Evolutionary conservation across 768 basidiomycete species (phyloP), one percentile per base, ranked within the genome.

Genomic region (Boletus rubroflammeus): DNA sequence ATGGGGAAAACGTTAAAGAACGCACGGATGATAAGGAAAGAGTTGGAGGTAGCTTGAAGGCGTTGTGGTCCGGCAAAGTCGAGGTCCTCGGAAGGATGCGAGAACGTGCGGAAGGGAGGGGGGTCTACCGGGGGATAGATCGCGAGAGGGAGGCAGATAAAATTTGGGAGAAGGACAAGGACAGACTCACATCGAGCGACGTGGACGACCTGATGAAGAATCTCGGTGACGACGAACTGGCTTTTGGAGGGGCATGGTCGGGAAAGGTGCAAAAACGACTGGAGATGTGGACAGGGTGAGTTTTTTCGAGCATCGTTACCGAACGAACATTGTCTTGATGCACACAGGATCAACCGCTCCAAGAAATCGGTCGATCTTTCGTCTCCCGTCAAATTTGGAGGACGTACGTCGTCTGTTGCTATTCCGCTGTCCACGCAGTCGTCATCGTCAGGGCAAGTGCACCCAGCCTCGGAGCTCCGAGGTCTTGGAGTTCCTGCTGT

Each of bases 281-380:
- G 0, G 80, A 77, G 60, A 70, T 73, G 57, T 81, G 78, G 80
- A 60, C 79, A 19, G 73, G 72, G 79, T 81, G 51, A 21, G 78
- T 69, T 39, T 69, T 39, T 40, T 39, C 26, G 19, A 25, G 25
- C n/a, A 19, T 43, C 28, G 17, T 44, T 32, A 7, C 25, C 19
- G 14, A 42, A 39, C 23, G 39, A 13, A 41, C 23, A 25, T 39
- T 14, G 19, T 44, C 45, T 56, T 62, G 56, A 64, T 55, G 40
- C 36, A 38, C 32, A 31, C 51, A 75, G 68, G 45, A 66, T 70
- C 31, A 75, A 70, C 57, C 71, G 73, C 44, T 65, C 67, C 51
- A 74, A 69, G 54, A 67, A 55, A 38, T 62, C 61, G 19, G 62
- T 62, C 41, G 69, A 71, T 41, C 55, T 63, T 39, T 53, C 62